These are phyloP conservation scores for Passiflora organensis DNA, from an alignment of 345 rosid species.

Conservation along the genomic window DNA sequence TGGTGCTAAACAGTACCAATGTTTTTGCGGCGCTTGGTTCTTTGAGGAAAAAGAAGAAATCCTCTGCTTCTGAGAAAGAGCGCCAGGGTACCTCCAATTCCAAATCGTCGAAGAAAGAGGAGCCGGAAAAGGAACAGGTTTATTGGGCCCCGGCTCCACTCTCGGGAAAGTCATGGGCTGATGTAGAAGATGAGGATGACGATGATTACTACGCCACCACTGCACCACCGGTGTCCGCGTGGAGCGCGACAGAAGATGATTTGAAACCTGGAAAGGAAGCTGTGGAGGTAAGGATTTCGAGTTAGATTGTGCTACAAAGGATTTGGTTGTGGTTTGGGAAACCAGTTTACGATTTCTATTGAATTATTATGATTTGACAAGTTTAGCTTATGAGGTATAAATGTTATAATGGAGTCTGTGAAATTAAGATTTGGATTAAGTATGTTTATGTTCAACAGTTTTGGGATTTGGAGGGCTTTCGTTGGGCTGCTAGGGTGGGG, in stretches of 20 bases:
- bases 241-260: slow-evolving; percentile 18
- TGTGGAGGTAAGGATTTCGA: slow-evolving; percentile 11
- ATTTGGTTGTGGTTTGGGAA: no score
- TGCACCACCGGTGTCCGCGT: slow-evolving; percentile 21
- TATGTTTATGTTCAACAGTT: no score
- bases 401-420: no score
- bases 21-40: slow-evolving; percentile 40
- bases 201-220: slow-evolving; percentile 39
- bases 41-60: slow-evolving; percentile 38
- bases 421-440: no score
- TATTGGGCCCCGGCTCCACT: slow-evolving; percentile 41
- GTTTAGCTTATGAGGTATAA: no score
- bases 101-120: slow-evolving; percentile 5
- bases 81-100: slow-evolving; percentile 20
- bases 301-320: no score
- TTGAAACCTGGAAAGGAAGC: slow-evolving; percentile 12
- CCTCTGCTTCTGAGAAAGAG: slow-evolving; percentile 9
- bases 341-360: no score
- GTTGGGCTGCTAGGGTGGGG: no score
- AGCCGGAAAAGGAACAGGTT: slow-evolving; percentile 18
- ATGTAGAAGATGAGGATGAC: slow-evolving; percentile 39
- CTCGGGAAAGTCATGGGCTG: slow-evolving; percentile 38
- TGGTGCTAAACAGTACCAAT: slow-evolving; percentile 34
- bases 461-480: no score
- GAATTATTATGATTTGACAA: no score